Evolutionary conservation across 2,329 filamentous ascomycete species (phyloP).

Genomic region (Aspergillus ustus): DNA sequence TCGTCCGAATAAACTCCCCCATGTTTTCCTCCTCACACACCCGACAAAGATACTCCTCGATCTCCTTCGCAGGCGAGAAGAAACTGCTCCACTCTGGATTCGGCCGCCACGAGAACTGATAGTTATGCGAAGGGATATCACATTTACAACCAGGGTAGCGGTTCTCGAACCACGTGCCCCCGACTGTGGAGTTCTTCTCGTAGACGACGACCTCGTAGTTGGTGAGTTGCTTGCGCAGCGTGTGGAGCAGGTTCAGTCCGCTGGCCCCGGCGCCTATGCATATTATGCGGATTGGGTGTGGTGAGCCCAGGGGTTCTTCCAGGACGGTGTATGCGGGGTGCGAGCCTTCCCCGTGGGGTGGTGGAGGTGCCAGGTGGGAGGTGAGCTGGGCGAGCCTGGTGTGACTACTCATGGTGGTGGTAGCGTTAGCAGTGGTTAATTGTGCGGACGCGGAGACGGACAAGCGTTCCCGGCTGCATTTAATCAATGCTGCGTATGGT

Average conservation of each 20-base stretch:
- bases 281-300: not conserved
- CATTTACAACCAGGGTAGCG: conserved; percentile 39
- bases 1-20: conserved; percentile 34
- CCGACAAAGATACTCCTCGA: conserved; percentile 47
- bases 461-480: no score
- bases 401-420: no score
- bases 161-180: conserved; percentile 4
- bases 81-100: conserved; percentile 50
- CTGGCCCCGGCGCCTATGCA: not conserved
- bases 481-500: no score
- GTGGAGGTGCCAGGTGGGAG: no score
- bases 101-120: conserved; percentile 47
- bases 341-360: no score
- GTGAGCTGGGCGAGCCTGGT: no score
- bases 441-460: no score
- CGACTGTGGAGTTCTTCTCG: not conserved
- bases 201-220: not conserved
- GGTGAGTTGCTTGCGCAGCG: not conserved
- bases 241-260: not conserved
- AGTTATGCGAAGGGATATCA: conserved; percentile 36
- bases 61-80: conserved; percentile 46
- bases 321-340: no score
- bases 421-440: no score
- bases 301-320: no score
- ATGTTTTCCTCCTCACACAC: conserved; percentile 42